Evolutionary conservation across 2,329 filamentous ascomycete genomes (phyloP).

Genomic region (Bisporella sp.): DNA sequence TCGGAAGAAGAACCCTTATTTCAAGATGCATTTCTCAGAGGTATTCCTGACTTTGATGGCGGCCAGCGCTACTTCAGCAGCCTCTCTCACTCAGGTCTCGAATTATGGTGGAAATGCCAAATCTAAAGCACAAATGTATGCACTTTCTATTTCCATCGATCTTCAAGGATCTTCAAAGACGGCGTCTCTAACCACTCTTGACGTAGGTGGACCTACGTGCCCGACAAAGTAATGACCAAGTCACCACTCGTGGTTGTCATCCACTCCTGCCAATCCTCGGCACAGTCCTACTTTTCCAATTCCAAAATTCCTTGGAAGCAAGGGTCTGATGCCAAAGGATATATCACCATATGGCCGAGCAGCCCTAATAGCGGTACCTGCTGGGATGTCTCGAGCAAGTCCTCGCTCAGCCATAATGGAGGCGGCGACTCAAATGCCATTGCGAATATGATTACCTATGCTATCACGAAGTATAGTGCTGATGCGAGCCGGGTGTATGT

Average conservation of each 20-base stretch:
- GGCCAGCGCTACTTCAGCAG: conserved; percentile 3
- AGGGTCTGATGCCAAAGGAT: conserved; percentile 44
- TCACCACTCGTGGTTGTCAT: conserved; percentile 17
- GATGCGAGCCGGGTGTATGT: too few species aligned
- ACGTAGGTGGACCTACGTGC: conserved; percentile 16
- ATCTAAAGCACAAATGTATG: conserved; percentile 15
- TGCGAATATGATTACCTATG: too few species aligned
- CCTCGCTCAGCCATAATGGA: too few species aligned
- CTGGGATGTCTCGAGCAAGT: too few species aligned
- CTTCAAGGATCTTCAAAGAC: not conserved
- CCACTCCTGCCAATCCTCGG: conserved; percentile 34
- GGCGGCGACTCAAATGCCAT: too few species aligned
- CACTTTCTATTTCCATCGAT: not conserved
- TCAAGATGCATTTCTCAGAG: not conserved
- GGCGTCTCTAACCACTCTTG: not conserved
- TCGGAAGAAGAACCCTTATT: too few species aligned
- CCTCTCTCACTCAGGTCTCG: conserved; percentile 8
- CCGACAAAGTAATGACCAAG: conserved; percentile 13
- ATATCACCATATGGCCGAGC: conserved; percentile 33
- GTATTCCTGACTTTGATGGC: not conserved
- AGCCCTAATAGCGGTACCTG: too few species aligned
- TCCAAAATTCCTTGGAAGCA: conserved; percentile 37
- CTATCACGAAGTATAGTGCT: too few species aligned
- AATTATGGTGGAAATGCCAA: conserved; percentile 16
- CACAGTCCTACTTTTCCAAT: conserved; percentile 18